These are phyloP conservation scores for Corylus heterophylla DNA, from an alignment of 306 rosid genomes.

Conservation along the genomic window DNA sequence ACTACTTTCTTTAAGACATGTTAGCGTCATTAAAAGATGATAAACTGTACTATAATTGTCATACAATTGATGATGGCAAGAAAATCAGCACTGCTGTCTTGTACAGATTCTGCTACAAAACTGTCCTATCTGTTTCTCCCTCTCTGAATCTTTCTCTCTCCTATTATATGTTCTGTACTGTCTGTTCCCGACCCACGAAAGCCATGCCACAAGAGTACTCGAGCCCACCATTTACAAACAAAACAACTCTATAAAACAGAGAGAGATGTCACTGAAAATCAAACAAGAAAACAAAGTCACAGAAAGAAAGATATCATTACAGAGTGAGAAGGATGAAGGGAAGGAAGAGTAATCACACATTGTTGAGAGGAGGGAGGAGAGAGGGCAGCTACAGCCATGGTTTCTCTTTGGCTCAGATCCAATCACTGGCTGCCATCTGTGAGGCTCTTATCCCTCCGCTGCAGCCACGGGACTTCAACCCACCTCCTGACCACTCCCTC, in stretches of 20 bases:
- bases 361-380: slow-evolving; percentile 50
- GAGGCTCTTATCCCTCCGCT: slow-evolving; percentile 74
- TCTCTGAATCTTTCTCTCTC: no score
- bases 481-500: slow-evolving; percentile 8
- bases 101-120: no score
- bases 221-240: not conserved
- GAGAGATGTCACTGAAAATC: not conserved
- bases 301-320: not conserved
- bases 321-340: slow-evolving; percentile 31
- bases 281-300: not conserved
- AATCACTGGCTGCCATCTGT: slow-evolving; percentile 60
- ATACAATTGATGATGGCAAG: no score
- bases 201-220: no score
- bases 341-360: slow-evolving; percentile 39
- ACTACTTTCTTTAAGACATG: no score
- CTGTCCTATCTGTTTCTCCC: no score
- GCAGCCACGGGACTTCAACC: no score
- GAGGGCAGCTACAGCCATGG: slow-evolving; percentile 57
- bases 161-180: no score
- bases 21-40: no score
- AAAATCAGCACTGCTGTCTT: no score
- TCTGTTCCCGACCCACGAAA: no score
- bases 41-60: no score
- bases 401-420: slow-evolving; percentile 60
- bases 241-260: not conserved